Evolutionary conservation across 495 filamentous ascomycete genomes (phyloP).

Genomic region (Penicillium turbatum): DNA sequence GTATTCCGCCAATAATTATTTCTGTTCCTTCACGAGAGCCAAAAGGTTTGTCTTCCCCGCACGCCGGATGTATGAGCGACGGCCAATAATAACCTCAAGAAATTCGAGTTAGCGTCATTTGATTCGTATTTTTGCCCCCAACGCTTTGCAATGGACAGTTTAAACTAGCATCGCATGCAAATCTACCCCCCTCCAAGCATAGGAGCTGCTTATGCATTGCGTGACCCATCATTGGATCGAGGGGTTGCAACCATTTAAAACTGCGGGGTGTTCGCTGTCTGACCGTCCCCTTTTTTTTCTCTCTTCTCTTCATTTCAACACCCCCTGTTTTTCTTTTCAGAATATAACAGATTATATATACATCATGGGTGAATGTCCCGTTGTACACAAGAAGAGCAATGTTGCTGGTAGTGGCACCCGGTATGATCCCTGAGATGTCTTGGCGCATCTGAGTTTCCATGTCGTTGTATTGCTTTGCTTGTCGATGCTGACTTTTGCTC

Average conservation of each 20-base stretch:
- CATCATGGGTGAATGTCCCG: slow-evolving; percentile 48
- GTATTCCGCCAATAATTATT: slow-evolving; percentile 1
- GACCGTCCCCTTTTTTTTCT: background rate
- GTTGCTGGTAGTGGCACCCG: slow-evolving; percentile 57
- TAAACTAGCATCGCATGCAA: background rate
- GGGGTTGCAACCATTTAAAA: slow-evolving; percentile 3
- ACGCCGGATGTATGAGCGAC: background rate
- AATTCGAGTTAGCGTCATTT: background rate
- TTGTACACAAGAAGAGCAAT: slow-evolving; percentile 42
- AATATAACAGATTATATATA: background rate
- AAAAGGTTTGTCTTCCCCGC: background rate
- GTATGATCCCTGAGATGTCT: background rate
- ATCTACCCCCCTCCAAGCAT: background rate
- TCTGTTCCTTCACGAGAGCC: background rate
- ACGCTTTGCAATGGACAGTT: background rate
- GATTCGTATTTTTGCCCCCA: background rate
- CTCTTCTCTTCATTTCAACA: background rate
- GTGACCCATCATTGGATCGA: slow-evolving; percentile 1
- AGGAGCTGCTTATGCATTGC: slow-evolving; percentile 4
- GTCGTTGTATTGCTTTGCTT: background rate
- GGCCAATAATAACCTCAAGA: background rate
- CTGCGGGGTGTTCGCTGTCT: background rate
- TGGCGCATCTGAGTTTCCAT: background rate
- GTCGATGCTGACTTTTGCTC: background rate
- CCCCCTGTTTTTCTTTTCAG: background rate